phyloP scores from a whole-genome alignment of 2,329 filamentous ascomycete species.

The Calonectria pseudoturangicola region DNA sequence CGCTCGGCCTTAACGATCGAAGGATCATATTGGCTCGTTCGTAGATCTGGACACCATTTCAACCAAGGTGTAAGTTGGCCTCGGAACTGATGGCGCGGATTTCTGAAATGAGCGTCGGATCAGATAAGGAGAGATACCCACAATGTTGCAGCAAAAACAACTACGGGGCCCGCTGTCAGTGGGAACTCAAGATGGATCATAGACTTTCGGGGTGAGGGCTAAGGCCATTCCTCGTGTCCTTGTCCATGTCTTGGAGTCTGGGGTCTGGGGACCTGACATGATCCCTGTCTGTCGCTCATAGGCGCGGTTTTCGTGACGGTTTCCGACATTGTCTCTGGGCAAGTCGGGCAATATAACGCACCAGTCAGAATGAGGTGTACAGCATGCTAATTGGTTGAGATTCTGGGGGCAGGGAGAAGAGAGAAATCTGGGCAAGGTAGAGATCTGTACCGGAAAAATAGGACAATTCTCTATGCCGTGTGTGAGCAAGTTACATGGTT shows the following conservation, averaged over 20 bases:
- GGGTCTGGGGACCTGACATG: constrained; percentile 36
- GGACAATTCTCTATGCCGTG: not conserved
- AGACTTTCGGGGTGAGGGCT: constrained; percentile 33
- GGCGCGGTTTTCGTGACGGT: constrained; percentile 38
- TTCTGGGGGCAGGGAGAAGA: not conserved
- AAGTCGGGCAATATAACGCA: constrained; percentile 14
- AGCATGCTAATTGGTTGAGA: constrained; percentile 23
- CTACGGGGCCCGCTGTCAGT: constrained; percentile 28
- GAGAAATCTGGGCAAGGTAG: not conserved
- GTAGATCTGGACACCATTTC: not conserved
- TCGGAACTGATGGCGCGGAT: constrained; percentile 3
- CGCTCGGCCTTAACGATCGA: not conserved
- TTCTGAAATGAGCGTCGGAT: constrained; percentile 23
- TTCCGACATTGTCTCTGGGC: constrained; percentile 16
- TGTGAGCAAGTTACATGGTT: constrained; percentile 12
- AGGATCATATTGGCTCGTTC: not conserved
- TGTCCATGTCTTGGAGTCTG: constrained; percentile 37
- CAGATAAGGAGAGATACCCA: constrained; percentile 26
- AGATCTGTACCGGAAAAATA: not conserved
- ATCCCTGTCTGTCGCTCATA: constrained; percentile 36
- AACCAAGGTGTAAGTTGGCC: not conserved
- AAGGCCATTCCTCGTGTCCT: constrained; percentile 28
- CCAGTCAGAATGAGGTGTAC: constrained; percentile 31
- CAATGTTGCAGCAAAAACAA: constrained; percentile 10
- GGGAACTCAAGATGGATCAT: constrained; percentile 38